Evolutionary conservation across 2,329 filamentous ascomycete genomes (phyloP).

Genomic region (Mycosphaerella sp.): DNA sequence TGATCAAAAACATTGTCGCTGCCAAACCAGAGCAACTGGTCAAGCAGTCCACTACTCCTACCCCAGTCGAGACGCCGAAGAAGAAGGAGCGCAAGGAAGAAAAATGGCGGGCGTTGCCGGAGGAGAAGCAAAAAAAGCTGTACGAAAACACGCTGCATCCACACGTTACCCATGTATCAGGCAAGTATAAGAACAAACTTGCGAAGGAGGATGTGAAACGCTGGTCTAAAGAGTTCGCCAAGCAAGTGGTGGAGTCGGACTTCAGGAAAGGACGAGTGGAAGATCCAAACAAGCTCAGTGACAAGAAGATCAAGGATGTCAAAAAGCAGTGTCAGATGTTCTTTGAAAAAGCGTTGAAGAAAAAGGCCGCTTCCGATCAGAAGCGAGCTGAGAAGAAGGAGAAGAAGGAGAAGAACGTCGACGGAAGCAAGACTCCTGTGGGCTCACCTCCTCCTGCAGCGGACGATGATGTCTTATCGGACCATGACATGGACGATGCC

Average conservation of each 20-base stretch:
- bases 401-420: slow-evolving; percentile 23
- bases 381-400: slow-evolving; percentile 51
- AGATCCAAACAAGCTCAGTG: slow-evolving; percentile 69
- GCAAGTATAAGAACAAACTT: slow-evolving; percentile 81
- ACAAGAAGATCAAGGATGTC: slow-evolving; percentile 74
- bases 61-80: slow-evolving; percentile 56
- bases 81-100: slow-evolving; percentile 54
- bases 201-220: slow-evolving; percentile 69
- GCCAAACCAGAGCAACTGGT: slow-evolving; percentile 59
- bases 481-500: slow-evolving; percentile 27
- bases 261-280: slow-evolving; percentile 84
- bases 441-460: slow-evolving; percentile 28
- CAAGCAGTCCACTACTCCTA: slow-evolving; percentile 53
- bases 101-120: slow-evolving; percentile 62
- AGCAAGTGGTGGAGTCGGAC: slow-evolving; percentile 86
- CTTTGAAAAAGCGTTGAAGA: slow-evolving; percentile 76
- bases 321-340: slow-evolving; percentile 79
- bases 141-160: slow-evolving; percentile 89
- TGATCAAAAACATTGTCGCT: slow-evolving; percentile 59
- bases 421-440: slow-evolving; percentile 24
- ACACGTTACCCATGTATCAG: slow-evolving; percentile 75
- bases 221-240: slow-evolving; percentile 60
- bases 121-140: slow-evolving; percentile 89
- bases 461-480: slow-evolving; percentile 25
- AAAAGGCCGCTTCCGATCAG: slow-evolving; percentile 64